Conservation (phyloP, 1,284 basidiomycete species). For the Malassezia psittaci region DNA sequence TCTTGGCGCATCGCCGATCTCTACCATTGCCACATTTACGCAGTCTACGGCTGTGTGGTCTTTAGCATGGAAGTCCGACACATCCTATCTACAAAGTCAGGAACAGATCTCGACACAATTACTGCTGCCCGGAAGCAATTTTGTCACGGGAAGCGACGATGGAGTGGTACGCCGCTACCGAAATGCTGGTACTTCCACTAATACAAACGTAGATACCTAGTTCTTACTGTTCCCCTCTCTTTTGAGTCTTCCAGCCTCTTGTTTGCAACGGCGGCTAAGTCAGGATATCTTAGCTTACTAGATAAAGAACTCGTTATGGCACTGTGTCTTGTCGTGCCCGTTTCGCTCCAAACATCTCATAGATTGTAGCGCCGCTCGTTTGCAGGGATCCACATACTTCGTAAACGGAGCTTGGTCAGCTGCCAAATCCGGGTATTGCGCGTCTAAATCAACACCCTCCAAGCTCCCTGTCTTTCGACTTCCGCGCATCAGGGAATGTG, state of each 20-base stretch:
- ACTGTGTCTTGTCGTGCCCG: constrained; percentile 35
- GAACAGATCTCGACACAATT: constrained; percentile 1
- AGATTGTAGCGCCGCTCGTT: constrained; percentile 35
- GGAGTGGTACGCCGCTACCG: constrained; percentile 11
- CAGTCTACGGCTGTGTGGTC: constrained; percentile 8
- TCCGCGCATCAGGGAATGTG: neutral
- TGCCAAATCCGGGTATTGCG: constrained; percentile 11
- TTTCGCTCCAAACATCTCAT: constrained; percentile 44
- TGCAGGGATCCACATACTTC: constrained; percentile 41
- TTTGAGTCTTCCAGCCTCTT: constrained; percentile 7
- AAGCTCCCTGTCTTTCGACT: constrained; percentile 11
- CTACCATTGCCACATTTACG: constrained; percentile 1
- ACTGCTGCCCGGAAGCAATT: neutral
- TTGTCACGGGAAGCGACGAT: constrained; percentile 9
- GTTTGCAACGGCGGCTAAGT: constrained; percentile 16
- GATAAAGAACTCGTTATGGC: constrained; percentile 35
- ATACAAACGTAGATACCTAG: constrained; percentile 1
- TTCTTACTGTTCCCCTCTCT: neutral
- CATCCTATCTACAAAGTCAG: neutral
- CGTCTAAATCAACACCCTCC: constrained; percentile 21
- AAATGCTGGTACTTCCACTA: constrained; percentile 7
- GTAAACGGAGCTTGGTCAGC: constrained; percentile 4
- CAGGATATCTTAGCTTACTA: constrained; percentile 21
- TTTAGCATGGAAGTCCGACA: constrained; percentile 7
- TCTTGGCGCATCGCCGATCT: constrained; percentile 8